Evolutionary conservation across 352 stramenopile genomes (phyloP).

Genomic region (Phytophthora citrophthora): DNA sequence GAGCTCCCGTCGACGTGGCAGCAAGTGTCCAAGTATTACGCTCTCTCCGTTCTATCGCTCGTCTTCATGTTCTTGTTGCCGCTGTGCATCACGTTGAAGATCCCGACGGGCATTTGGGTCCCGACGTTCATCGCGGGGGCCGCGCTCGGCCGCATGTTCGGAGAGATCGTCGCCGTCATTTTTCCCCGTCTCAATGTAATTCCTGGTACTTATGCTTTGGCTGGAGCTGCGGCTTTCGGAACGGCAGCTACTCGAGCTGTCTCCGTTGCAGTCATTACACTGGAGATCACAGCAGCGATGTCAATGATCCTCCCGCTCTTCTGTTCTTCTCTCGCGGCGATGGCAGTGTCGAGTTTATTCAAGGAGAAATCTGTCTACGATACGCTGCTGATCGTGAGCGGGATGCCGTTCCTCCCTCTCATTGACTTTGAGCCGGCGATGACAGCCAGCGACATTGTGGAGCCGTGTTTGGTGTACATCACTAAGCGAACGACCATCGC

Average conservation of each 20-base stretch:
- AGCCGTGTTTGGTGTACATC: slow-evolving; percentile 74
- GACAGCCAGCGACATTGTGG: slow-evolving; percentile 71
- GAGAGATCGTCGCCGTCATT: slow-evolving; percentile 57
- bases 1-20: slow-evolving; percentile 57
- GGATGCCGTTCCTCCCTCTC: slow-evolving; percentile 85
- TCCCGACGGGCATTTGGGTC: slow-evolving; percentile 86
- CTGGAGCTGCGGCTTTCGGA: slow-evolving; percentile 76
- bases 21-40: slow-evolving; percentile 71
- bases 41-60: slow-evolving; percentile 50
- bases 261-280: slow-evolving; percentile 85
- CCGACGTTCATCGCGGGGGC: slow-evolving; percentile 88
- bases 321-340: slow-evolving; percentile 68
- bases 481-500: slow-evolving; percentile 75
- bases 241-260: slow-evolving; percentile 77
- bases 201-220: slow-evolving; percentile 81
- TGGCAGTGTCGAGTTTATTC: slow-evolving; percentile 68
- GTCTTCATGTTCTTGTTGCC: slow-evolving; percentile 74
- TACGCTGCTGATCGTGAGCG: slow-evolving; percentile 75
- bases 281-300: slow-evolving; percentile 88
- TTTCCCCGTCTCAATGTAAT: slow-evolving; percentile 29
- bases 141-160: slow-evolving; percentile 80
- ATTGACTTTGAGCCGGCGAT: slow-evolving; percentile 72
- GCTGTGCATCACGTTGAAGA: slow-evolving; percentile 81
- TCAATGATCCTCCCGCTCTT: slow-evolving; percentile 86
- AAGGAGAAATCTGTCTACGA: slow-evolving; percentile 86